Base-by-base conservation (phyloP, 1,284 basidiomycete genomes). In the Volvariella volvacea region DNA sequence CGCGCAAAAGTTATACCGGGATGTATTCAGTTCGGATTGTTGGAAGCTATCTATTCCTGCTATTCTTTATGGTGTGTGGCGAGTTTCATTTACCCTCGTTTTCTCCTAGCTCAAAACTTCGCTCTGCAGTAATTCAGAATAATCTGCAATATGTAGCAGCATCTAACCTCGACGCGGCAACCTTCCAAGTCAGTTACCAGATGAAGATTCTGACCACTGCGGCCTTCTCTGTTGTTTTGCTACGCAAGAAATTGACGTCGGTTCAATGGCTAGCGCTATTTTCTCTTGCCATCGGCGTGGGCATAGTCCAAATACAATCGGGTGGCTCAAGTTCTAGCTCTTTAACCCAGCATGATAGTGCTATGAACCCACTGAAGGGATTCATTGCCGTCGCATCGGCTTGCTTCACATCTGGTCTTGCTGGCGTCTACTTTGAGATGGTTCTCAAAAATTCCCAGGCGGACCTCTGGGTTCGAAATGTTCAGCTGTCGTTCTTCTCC, bases 201-300 rank as follows among this genome's bases (percentile, higher is more conserved):
- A 93, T 94, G 90, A 95, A 97, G 71, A 96, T 98, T 55, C 80
- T 98, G 50, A 97, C 94, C 21, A 98, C 94, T 9, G 94, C 94
- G 12, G 88, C 84, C 38, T 97, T 95, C 66, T 94, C 90, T 32
- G 93, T 97, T 48, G 60, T 91, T 8, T 72, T 98, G 22, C 76
- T 98, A n/a, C 80, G 90, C 48, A 88, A 84, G 55, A 81, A 83
- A 50, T 68, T 97, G 19, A 78, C 73, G 22, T 68, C 76, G 10
- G 73, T 70, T 25, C 92, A 95, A 60, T 96, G 92, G 92, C 60
- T 86, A 9, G 81, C 90, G 0, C 74, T 97, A 17, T 66, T 90
- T 49, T 80, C 89, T 67, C 78, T 97, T 36, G 92, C 92, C 1
- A 72, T 93, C 21, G 94, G 93, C 4, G 93, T 97, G 15, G 93